Conservation (phyloP, 2,329 filamentous ascomycete genomes). For the Cryphonectria naterciae region DNA sequence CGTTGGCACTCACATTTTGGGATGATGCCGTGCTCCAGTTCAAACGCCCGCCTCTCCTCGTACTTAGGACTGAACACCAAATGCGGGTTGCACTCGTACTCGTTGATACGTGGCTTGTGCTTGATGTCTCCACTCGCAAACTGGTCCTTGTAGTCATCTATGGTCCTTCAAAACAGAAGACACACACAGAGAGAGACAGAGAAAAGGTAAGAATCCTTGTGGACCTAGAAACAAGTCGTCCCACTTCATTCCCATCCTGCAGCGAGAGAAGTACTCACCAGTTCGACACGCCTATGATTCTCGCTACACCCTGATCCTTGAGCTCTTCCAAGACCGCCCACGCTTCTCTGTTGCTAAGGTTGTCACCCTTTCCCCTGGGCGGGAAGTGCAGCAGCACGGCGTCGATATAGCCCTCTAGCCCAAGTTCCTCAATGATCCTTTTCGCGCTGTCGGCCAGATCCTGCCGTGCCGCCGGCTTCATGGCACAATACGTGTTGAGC, state of each 20-base stretch:
- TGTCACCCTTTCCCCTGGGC: conserved; percentile 1
- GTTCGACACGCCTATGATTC: conserved; percentile 15
- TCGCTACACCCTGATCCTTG: conserved; percentile 13
- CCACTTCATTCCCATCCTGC: too few species aligned
- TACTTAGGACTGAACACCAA: conserved; percentile 5
- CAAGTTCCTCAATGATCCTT: not conserved
- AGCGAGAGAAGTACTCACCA: conserved; percentile 1
- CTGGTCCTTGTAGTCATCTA: conserved; percentile 15
- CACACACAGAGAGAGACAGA: not conserved
- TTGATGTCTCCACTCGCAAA: conserved; percentile 10
- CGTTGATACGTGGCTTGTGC: conserved; percentile 10
- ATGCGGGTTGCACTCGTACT: conserved; percentile 16
- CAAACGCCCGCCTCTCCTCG: conserved; percentile 5
- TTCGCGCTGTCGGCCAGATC: conserved; percentile 3
- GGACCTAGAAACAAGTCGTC: not conserved
- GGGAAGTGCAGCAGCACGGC: conserved; percentile 14
- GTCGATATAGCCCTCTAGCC: conserved; percentile 5
- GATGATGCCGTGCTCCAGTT: conserved; percentile 11
- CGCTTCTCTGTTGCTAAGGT: conserved; percentile 9
- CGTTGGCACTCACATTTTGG: conserved; percentile 6
- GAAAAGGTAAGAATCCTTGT: not conserved
- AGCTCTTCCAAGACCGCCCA: conserved; percentile 15
- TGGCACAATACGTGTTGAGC: conserved; percentile 14
- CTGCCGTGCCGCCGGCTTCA: conserved; percentile 12
- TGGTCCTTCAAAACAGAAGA: not conserved